Conservation (phyloP, 208 protist genomes). For the Trypanosoma grayi region DNA sequence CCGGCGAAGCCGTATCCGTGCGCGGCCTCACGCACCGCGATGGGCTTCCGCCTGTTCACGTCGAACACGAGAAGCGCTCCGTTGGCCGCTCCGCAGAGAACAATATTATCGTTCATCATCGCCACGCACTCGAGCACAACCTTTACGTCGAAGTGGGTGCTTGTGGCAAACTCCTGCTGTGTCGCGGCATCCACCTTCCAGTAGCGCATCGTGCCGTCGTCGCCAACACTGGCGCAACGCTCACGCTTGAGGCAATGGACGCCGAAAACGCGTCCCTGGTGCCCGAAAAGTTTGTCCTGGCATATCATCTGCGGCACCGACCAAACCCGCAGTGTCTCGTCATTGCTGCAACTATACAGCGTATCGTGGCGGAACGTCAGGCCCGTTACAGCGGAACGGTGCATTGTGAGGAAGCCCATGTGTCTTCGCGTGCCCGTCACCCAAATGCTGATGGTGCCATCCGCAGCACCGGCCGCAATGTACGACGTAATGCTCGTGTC, state of each 20-base stretch:
- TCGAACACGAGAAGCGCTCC: conserved; percentile 87
- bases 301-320: conserved; percentile 80
- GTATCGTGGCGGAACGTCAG: conserved; percentile 78
- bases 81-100: conserved; percentile 65
- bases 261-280: conserved; percentile 60
- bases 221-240: conserved; percentile 73
- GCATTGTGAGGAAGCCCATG: conserved; percentile 81
- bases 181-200: conserved; percentile 89
- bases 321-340: conserved; percentile 88
- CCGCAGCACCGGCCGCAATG: conserved; percentile 68
- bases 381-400: conserved; percentile 81
- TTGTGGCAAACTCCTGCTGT: conserved; percentile 48
- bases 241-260: conserved; percentile 69
- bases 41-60: conserved; percentile 68
- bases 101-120: conserved; percentile 80
- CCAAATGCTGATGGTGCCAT: conserved; percentile 85
- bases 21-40: conserved; percentile 53
- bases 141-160: conserved; percentile 23
- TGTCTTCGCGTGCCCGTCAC: conserved; percentile 55
- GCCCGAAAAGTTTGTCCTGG: conserved; percentile 87
- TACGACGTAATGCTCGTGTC: conserved; percentile 79
- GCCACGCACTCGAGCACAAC: conserved; percentile 70
- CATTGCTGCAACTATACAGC: conserved; percentile 70
- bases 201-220: conserved; percentile 87
- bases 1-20: conserved; percentile 79